A percentile compares a stretch with the other conserved stretches of the same genome.
Evolutionary conservation across 1,139 yeast genomes (phyloP).

Genomic region (Nakaseomyces uthaithaninus): DNA sequence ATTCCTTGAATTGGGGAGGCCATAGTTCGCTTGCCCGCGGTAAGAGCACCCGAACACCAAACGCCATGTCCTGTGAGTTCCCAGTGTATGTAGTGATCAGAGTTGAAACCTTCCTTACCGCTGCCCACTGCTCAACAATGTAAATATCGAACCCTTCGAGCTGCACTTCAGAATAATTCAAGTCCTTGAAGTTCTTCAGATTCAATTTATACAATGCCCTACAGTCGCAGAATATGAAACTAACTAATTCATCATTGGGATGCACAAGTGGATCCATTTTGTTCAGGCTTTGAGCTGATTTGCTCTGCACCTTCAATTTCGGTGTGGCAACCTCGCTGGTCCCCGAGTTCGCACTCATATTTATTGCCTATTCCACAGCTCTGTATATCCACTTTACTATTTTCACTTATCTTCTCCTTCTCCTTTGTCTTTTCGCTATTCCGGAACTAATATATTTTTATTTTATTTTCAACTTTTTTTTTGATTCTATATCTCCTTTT

Average conservation of each 20-base stretch:
- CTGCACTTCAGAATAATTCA: conserved; percentile 37
- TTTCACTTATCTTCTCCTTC: background rate
- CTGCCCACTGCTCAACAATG: conserved; percentile 90
- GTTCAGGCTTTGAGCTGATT: background rate
- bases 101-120: conserved; percentile 57
- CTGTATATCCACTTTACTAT: background rate
- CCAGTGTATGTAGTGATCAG: conserved; percentile 82
- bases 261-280: background rate
- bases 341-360: background rate
- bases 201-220: conserved; percentile 43
- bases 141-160: conserved; percentile 76
- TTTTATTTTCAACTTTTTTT: background rate
- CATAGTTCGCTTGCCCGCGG: conserved; percentile 49
- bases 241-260: conserved; percentile 9
- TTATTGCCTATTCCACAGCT: background rate
- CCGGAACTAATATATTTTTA: background rate
- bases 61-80: conserved; percentile 52
- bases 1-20: conserved; percentile 51
- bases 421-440: background rate
- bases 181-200: conserved; percentile 35
- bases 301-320: background rate
- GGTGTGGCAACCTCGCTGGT: background rate
- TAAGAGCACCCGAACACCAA: conserved; percentile 52
- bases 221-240: conserved; percentile 42
- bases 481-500: too few relatives aligned